A percentile compares a stretch with the other conserved stretches of the same genome.
These are phyloP conservation scores for Hypoxylon sp. DNA, from an alignment of 2,329 filamentous ascomycete genomes.

Conservation along the genomic window DNA sequence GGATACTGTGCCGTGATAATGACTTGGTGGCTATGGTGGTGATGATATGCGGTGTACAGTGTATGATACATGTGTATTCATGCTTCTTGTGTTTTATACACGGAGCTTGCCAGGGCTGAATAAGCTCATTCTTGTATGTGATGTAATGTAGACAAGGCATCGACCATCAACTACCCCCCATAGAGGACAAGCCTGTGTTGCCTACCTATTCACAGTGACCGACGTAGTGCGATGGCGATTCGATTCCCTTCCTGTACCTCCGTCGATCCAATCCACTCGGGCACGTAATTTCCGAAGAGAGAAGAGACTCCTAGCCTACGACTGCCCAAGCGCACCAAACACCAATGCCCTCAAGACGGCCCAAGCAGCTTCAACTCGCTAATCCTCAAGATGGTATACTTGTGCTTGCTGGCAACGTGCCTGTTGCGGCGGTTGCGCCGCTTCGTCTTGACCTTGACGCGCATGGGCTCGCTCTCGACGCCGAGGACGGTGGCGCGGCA, in stretches of 20 bases:
- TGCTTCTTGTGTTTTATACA: slow-evolving; percentile 20
- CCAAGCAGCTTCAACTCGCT: slow-evolving; percentile 77
- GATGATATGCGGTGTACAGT: too few relatives aligned
- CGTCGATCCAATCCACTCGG: background rate
- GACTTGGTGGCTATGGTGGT: background rate
- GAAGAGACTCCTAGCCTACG: background rate
- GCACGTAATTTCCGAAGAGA: background rate
- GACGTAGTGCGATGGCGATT: background rate
- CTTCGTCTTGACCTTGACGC: slow-evolving; percentile 85
- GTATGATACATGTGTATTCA: slow-evolving; percentile 11
- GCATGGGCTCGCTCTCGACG: slow-evolving; percentile 82
- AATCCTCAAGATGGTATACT: slow-evolving; percentile 87
- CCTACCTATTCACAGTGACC: background rate
- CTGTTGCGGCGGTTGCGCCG: slow-evolving; percentile 78
- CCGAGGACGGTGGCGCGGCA: slow-evolving; percentile 89
- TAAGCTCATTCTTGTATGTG: slow-evolving; percentile 10
- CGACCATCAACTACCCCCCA: background rate
- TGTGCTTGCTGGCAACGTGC: slow-evolving; percentile 88
- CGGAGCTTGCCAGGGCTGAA: background rate
- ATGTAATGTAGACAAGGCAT: slow-evolving; percentile 8
- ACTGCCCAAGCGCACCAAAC: slow-evolving; percentile 1
- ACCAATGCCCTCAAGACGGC: slow-evolving; percentile 27
- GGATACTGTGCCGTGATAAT: background rate
- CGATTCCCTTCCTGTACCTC: background rate
- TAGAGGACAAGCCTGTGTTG: background rate